Evolutionary conservation across 768 basidiomycete genomes (phyloP).

Genomic region (Leccinum boreale): DNA sequence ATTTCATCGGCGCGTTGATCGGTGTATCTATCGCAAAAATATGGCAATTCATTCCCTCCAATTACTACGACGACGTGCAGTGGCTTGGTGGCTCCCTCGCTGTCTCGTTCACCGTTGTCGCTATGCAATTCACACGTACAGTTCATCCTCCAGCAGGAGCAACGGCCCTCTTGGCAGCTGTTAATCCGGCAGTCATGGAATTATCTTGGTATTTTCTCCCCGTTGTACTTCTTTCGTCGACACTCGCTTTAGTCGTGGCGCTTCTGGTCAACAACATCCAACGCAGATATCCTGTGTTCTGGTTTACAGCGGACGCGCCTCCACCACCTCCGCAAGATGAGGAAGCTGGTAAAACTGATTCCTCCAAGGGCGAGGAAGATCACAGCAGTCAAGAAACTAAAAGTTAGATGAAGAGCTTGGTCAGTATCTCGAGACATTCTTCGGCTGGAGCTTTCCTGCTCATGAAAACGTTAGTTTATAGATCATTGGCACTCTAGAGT

Average conservation of each 20-base stretch:
- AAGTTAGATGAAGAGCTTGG: neutral
- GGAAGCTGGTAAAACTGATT: neutral
- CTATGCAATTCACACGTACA: conserved; percentile 52
- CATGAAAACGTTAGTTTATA: neutral
- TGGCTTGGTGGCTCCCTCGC: conserved; percentile 41
- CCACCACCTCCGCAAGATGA: neutral
- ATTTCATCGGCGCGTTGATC: conserved; percentile 36
- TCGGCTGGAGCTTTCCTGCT: neutral
- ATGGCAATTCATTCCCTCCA: conserved; percentile 43
- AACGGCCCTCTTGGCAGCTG: conserved; percentile 48
- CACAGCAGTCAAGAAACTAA: neutral
- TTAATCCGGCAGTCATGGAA: conserved; percentile 39
- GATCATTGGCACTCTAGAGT: neutral
- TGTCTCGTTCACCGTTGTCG: conserved; percentile 40
- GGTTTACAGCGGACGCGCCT: conserved; percentile 29
- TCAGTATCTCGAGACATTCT: conserved; percentile 1
- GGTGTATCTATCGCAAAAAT: conserved; percentile 52
- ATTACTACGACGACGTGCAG: conserved; percentile 41
- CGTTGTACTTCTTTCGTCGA: conserved; percentile 47
- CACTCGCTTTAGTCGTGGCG: conserved; percentile 43
- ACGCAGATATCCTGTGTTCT: conserved; percentile 45
- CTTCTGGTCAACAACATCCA: conserved; percentile 52
- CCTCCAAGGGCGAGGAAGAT: neutral
- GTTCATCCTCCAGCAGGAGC: conserved; percentile 59
- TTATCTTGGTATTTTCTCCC: conserved; percentile 55